Evolutionary conservation across 306 rosid species (phyloP).

Genomic region (Lathyrus tuberosus): DNA sequence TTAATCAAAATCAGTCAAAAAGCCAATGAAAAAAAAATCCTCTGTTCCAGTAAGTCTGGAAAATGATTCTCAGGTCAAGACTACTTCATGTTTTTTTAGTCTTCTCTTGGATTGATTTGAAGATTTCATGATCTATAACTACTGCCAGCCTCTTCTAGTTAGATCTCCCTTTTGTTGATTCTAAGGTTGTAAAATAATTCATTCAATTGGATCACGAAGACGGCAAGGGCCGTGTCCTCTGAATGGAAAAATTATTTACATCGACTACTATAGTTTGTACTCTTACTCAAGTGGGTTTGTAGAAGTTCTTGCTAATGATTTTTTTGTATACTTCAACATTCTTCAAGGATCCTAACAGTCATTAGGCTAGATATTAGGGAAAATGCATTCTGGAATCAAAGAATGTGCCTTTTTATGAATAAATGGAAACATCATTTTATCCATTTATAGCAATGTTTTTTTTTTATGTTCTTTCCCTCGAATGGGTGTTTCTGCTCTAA

Average conservation of each 20-base stretch:
- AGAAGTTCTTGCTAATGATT: too few relatives aligned
- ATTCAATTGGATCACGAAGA: slow-evolving; percentile 20
- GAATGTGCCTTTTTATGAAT: too few relatives aligned
- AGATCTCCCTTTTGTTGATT: slow-evolving; percentile 23
- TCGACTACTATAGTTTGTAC: neutral
- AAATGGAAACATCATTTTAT: too few relatives aligned
- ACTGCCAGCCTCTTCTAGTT: slow-evolving; percentile 13
- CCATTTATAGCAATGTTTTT: too few relatives aligned
- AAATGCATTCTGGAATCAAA: too few relatives aligned
- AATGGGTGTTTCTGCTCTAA: slow-evolving; percentile 9
- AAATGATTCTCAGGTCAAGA: slow-evolving; percentile 31
- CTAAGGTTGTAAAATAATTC: neutral
- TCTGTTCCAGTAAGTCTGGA: slow-evolving; percentile 18
- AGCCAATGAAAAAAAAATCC: neutral
- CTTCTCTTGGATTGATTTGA: slow-evolving; percentile 13
- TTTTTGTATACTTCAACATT: too few relatives aligned
- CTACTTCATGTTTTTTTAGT: slow-evolving; percentile 16
- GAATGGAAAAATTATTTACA: slow-evolving; percentile 17
- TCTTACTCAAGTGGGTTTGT: neutral
- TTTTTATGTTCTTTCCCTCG: too few relatives aligned
- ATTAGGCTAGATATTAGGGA: too few relatives aligned
- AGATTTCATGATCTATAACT: slow-evolving; percentile 7
- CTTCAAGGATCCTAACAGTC: too few relatives aligned
- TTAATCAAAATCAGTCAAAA: neutral
- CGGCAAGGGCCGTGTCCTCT: neutral